Percentiles rank a stretch among this genome's conserved stretches.
Evolutionary conservation across 495 filamentous ascomycete species (phyloP).

Genomic region (Talaromyces adpressus): DNA sequence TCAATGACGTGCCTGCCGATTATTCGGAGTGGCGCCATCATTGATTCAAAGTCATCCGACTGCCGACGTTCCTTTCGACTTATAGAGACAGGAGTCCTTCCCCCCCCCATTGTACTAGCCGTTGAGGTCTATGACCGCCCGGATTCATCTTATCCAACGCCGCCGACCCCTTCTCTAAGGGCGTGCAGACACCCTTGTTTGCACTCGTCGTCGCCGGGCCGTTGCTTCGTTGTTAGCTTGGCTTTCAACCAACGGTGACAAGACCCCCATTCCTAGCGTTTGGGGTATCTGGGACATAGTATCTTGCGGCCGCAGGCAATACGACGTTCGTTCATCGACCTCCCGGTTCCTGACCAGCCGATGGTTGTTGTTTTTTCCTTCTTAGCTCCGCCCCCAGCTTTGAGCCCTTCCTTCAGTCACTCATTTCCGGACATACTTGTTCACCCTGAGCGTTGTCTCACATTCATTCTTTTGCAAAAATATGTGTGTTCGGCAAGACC

Average conservation of each 20-base stretch:
- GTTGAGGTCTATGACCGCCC: background rate
- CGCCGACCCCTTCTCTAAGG: background rate
- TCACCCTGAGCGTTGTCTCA: background rate
- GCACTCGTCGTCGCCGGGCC: background rate
- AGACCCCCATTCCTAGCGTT: background rate
- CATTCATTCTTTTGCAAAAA: background rate
- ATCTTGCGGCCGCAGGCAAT: background rate
- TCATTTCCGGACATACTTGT: background rate
- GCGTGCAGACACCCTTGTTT: background rate
- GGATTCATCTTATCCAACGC: background rate
- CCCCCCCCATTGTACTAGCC: background rate
- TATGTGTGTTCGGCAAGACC: background rate
- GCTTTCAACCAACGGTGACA: background rate
- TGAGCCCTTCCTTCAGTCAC: background rate
- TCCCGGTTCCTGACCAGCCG: background rate
- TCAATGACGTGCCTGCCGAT: background rate
- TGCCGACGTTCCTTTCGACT: background rate
- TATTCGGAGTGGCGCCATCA: background rate
- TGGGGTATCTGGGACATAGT: background rate
- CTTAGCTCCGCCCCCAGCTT: background rate
- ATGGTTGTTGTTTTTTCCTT: background rate
- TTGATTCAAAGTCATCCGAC: slow-evolving; percentile 3
- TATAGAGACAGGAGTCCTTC: background rate
- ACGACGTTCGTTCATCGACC: background rate
- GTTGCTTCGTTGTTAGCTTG: background rate